Base-by-base conservation (phyloP, 2,329 filamentous ascomycete genomes). In the Paraconiothyrium brasiliense region DNA sequence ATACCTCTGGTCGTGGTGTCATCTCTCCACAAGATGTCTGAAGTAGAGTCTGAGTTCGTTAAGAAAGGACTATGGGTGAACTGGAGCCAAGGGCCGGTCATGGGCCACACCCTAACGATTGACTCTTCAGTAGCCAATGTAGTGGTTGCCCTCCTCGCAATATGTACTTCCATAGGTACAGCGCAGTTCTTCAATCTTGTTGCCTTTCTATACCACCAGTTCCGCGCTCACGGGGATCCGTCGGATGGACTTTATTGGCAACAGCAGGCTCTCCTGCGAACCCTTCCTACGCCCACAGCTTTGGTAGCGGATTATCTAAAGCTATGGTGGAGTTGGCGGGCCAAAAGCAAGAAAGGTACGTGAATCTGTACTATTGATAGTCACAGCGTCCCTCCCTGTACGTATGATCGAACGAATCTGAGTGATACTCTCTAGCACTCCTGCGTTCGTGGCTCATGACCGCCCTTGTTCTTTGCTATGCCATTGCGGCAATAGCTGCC, bases 181-280 rank as follows among this genome's bases (percentile, higher is more conserved):
- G 44, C 61, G 1, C 63, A 66, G 20, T 49, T 67, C 4, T 67
- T 59, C 61, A 55, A 59, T 34, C 52, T 67, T 2, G 4, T 62
- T 16, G 51, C 39, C n/a, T 67, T 67, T 34, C 2, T 51, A 1
- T 43, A n/a, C 20, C 63, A 64, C 55, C 61, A 66, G 39, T 2
- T 49, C 14, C 61, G 63, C 3, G 61, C 63, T 2, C 37, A 59
- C 44, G 63, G 65, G 3, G 3, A 14, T 2, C 59, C 59, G 20
- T 24, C 48, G 16, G 63, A 67, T 60, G 65, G 54, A 2, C 58
- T 67, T 1, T 67, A 59, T 35, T 37, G 55, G 32, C 63, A 67
- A 43, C 65, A 66, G 35, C 65, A 67, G 37, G 65, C 54, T 7
- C 44, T 67, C 0, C 46, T 67, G 1, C 43, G 63, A 5, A 67